These are phyloP conservation scores for Claviceps pazoutovae DNA, from an alignment of 2,329 filamentous ascomycete genomes.

Conservation along the genomic window DNA sequence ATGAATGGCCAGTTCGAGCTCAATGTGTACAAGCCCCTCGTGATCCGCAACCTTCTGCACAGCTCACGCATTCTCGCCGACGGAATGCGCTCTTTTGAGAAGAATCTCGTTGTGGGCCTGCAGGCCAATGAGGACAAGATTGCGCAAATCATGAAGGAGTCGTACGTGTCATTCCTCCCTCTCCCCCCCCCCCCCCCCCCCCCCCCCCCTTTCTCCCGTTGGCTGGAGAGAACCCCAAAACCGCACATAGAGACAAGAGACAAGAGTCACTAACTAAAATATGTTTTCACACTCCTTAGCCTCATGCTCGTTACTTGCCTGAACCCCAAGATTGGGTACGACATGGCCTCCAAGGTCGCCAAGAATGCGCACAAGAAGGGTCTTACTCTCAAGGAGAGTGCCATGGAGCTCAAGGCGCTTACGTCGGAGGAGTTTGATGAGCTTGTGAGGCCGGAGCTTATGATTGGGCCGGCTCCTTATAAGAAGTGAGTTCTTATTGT, in stretches of 20 bases:
- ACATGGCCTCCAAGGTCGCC: conserved; percentile 92
- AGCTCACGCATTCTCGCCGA: conserved; percentile 78
- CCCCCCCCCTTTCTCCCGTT: too few species aligned
- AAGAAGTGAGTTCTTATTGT: conserved; percentile 18
- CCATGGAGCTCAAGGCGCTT: conserved; percentile 82
- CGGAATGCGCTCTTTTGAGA: conserved; percentile 89
- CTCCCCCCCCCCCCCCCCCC: too few species aligned
- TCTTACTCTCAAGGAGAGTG: conserved; percentile 80
- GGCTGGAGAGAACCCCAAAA: too few species aligned
- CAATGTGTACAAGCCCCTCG: conserved; percentile 95
- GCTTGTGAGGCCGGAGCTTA: conserved; percentile 83
- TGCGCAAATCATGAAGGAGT: conserved; percentile 78
- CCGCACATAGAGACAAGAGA: background rate
- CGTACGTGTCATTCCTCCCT: conserved; percentile 39
- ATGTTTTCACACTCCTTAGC: conserved; percentile 29
- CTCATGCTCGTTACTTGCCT: conserved; percentile 97
- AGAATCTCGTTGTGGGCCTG: conserved; percentile 77
- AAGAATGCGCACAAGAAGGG: conserved; percentile 99
- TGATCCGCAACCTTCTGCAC: conserved; percentile 92
- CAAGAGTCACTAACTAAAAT: background rate
- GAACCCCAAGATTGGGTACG: conserved; percentile 94
- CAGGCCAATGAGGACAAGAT: conserved; percentile 93
- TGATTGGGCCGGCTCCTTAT: conserved; percentile 68
- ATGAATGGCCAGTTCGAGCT: conserved; percentile 98
- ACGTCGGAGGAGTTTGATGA: conserved; percentile 82